A percentile compares a stretch with the other conserved stretches of the same genome.
These are phyloP conservation scores for Raphanus sativus DNA, from an alignment of 345 rosid genomes.

Conservation along the genomic window DNA sequence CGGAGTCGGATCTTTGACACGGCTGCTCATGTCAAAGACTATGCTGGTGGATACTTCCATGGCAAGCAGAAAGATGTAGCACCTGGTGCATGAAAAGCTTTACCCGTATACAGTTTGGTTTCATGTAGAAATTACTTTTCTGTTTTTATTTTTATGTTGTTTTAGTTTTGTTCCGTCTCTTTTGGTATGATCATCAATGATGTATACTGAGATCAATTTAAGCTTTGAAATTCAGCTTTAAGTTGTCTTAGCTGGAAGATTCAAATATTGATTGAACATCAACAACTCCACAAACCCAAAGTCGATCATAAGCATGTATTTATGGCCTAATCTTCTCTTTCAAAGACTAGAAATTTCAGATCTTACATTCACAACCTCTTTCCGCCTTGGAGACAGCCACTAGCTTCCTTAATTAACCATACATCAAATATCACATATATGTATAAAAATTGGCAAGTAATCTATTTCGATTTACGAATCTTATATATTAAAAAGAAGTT, in stretches of 20 bases:
- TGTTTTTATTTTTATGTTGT: neutral
- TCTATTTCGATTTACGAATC: neutral
- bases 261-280: neutral
- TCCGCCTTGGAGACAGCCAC: too few species aligned
- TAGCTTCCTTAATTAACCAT: too few species aligned
- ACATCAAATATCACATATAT: neutral
- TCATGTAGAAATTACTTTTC: neutral
- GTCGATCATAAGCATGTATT: neutral
- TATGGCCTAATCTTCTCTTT: neutral
- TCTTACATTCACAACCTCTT: neutral
- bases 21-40: slow-evolving; percentile 77
- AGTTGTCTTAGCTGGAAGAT: too few species aligned
- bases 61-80: slow-evolving; percentile 85
- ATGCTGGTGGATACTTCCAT: slow-evolving; percentile 76
- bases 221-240: neutral
- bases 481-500: too few species aligned
- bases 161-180: neutral
- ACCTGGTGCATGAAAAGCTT: slow-evolving; percentile 71
- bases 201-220: slow-evolving; percentile 11
- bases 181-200: neutral
- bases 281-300: neutral
- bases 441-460: neutral
- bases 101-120: neutral
- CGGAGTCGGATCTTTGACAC: slow-evolving; percentile 74
- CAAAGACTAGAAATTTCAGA: neutral